These are phyloP conservation scores for Scutellaria baicalensis DNA, from an alignment of 257 asterid genomes.

Conservation along the genomic window DNA sequence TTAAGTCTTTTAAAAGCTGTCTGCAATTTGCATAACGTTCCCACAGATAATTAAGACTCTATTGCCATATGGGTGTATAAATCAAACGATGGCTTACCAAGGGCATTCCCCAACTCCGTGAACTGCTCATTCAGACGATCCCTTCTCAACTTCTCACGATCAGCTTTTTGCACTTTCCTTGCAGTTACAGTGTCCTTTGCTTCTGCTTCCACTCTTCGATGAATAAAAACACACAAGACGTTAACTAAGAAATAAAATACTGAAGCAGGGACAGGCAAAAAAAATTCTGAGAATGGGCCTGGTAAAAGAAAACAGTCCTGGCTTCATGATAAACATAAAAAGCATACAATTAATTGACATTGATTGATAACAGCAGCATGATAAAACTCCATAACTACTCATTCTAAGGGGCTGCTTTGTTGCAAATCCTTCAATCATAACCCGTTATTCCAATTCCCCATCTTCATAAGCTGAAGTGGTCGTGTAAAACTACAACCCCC, in stretches of 20 bases:
- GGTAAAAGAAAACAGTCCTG: not conserved
- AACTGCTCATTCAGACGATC: constrained; percentile 96
- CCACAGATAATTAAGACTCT: not conserved
- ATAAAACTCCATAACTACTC: not conserved
- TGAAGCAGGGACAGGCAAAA: not conserved
- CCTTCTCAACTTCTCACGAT: constrained; percentile 93
- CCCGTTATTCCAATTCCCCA: too few species aligned
- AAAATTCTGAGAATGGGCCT: not conserved
- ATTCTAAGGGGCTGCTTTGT: not conserved
- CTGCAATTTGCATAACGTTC: not conserved
- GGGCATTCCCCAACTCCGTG: constrained; percentile 73
- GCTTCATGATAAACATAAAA: not conserved
- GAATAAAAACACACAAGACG: constrained; percentile 6
- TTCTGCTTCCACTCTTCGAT: constrained; percentile 62
- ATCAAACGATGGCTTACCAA: constrained; percentile 43
- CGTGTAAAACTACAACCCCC: too few species aligned
- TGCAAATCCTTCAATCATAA: too few species aligned
- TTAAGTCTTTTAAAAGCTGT: not conserved
- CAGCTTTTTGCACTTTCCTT: constrained; percentile 94
- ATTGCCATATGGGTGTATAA: not conserved
- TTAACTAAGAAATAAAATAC: not conserved
- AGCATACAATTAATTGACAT: not conserved
- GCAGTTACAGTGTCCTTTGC: constrained; percentile 53
- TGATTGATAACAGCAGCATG: not conserved
- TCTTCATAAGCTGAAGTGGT: too few species aligned